Percentiles rank a stretch among this genome's conserved stretches.
phyloP scores from a whole-genome alignment of 169 alveolate species.

The Plasmodium falciparum region DNA sequence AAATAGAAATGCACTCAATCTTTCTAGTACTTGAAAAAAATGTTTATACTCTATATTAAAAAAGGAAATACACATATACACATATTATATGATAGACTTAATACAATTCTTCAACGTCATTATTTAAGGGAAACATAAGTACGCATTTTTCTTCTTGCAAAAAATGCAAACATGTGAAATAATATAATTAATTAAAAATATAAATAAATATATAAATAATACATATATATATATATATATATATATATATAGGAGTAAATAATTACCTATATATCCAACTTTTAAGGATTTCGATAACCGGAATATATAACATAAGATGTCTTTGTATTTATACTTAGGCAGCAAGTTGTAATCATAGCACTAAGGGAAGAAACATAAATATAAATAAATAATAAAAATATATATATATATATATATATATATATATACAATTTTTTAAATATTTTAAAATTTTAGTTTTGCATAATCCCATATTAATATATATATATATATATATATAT shows the following conservation, averaged over 20 bases:
- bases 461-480: not conserved
- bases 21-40: constrained; percentile 56
- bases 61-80: not conserved
- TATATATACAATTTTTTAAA: not conserved
- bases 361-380: constrained; percentile 16
- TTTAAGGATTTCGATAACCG: constrained; percentile 28
- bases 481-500: constrained; percentile 5
- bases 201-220: too few relatives aligned
- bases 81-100: too few relatives aligned
- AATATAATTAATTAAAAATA: too few relatives aligned
- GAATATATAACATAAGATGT: constrained; percentile 39
- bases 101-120: too few relatives aligned
- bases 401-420: not conserved
- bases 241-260: too few relatives aligned
- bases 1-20: constrained; percentile 48
- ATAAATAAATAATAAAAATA: not conserved
- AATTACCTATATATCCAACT: constrained; percentile 44
- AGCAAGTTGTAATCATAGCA: constrained; percentile 65
- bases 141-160: too few relatives aligned
- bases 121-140: too few relatives aligned
- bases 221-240: too few relatives aligned
- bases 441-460: not conserved
- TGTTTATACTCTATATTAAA: constrained; percentile 42
- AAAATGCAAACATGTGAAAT: too few relatives aligned
- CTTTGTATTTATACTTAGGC: constrained; percentile 49